Conservation (phyloP, 306 rosid genomes). For the Clitoria ternatea region DNA sequence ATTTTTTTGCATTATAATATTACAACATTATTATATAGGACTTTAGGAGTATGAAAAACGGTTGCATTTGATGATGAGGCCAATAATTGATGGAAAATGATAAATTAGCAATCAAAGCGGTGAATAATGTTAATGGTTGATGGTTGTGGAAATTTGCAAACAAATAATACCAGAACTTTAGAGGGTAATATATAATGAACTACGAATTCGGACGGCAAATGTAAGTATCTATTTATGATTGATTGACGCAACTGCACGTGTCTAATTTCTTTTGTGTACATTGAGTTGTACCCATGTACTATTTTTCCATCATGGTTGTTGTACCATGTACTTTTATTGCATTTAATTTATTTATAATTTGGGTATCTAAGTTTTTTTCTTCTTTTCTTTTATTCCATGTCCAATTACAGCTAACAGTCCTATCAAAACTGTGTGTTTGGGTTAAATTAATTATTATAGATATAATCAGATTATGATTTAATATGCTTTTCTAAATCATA, state of each 20-base stretch:
- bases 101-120: neutral
- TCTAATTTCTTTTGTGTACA: slow-evolving; percentile 1
- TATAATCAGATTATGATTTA: too few relatives aligned
- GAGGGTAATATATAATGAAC: neutral
- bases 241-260: slow-evolving; percentile 19
- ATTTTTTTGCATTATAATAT: neutral
- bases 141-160: slow-evolving; percentile 8
- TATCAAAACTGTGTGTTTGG: too few relatives aligned
- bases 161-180: neutral
- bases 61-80: neutral
- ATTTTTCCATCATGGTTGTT: slow-evolving; percentile 17
- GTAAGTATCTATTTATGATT: neutral
- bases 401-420: neutral
- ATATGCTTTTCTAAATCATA: too few relatives aligned
- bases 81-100: neutral
- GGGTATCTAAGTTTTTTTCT: neutral
- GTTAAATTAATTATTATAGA: too few relatives aligned
- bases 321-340: slow-evolving; percentile 27
- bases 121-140: neutral
- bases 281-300: slow-evolving; percentile 22
- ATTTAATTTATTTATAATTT: neutral
- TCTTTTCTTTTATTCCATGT: neutral
- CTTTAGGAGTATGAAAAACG: neutral
- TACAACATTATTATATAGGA: neutral
- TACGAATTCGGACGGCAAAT: neutral